phyloP scores from a whole-genome alignment of 1,284 basidiomycete genomes.

The Termitomyces sp. region DNA sequence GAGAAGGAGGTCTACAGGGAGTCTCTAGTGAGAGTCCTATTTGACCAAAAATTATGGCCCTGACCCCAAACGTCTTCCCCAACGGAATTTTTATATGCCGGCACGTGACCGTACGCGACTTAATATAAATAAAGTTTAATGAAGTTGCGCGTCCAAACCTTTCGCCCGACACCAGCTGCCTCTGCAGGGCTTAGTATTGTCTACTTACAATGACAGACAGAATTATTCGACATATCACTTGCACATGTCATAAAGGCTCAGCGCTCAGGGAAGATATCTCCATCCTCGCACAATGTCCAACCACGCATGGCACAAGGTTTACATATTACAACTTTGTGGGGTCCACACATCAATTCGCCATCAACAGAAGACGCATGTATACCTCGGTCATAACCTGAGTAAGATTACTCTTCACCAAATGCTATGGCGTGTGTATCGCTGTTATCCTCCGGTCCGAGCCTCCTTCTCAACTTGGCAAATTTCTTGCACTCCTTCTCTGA shows the following conservation, averaged over 20 bases:
- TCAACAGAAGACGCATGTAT: constrained; percentile 2
- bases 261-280: background rate
- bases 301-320: constrained; percentile 5
- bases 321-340: constrained; percentile 8
- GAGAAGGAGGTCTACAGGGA: constrained; percentile 18
- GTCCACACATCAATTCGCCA: constrained; percentile 2
- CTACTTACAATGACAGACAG: background rate
- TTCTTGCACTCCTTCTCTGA: constrained; percentile 75
- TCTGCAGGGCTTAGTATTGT: background rate
- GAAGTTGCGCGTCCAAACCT: background rate
- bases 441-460: constrained; percentile 34
- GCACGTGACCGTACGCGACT: constrained; percentile 30
- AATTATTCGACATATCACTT: background rate
- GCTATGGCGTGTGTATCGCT: background rate
- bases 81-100: constrained; percentile 32
- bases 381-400: constrained; percentile 13
- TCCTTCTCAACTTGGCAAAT: constrained; percentile 70
- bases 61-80: constrained; percentile 39
- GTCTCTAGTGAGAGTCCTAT: constrained; percentile 16
- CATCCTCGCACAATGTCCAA: background rate
- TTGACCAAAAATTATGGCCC: constrained; percentile 27
- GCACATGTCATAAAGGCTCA: background rate
- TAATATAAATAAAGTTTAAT: no score
- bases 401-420: background rate
- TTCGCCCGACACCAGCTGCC: no score